Conservation (phyloP, 805 yeast species). For the Lipomyces sp. region DNA sequence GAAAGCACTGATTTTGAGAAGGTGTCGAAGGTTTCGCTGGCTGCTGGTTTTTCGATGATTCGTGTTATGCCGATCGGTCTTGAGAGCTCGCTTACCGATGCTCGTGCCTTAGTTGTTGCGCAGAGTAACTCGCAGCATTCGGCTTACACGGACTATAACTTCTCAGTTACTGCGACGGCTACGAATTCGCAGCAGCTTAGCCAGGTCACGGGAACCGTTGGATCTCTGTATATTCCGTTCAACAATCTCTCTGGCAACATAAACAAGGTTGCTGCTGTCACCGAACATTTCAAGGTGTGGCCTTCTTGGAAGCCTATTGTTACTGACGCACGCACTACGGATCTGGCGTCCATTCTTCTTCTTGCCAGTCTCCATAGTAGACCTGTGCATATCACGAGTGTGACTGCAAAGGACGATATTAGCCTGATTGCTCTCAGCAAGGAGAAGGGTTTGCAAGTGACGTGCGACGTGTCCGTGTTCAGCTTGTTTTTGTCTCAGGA, state of each 20-base stretch:
- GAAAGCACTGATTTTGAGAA: slow-evolving; percentile 60
- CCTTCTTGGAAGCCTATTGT: slow-evolving; percentile 78
- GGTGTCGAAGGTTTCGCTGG: slow-evolving; percentile 66
- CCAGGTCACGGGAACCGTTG: slow-evolving; percentile 62
- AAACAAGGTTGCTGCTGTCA: slow-evolving; percentile 69
- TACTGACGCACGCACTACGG: slow-evolving; percentile 89
- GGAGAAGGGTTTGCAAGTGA: slow-evolving; percentile 73
- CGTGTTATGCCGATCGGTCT: slow-evolving; percentile 72
- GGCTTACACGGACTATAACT: slow-evolving; percentile 76
- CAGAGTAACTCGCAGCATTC: slow-evolving; percentile 53
- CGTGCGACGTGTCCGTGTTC: slow-evolving; percentile 84
- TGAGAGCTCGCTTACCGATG: slow-evolving; percentile 63
- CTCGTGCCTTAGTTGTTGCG: slow-evolving; percentile 62
- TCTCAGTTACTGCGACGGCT: slow-evolving; percentile 79
- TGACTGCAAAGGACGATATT: slow-evolving; percentile 75
- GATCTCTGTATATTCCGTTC: slow-evolving; percentile 78
- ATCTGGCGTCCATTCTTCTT: slow-evolving; percentile 85
- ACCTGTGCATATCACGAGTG: slow-evolving; percentile 84
- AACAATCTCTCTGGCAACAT: slow-evolving; percentile 56
- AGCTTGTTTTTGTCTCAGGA: slow-evolving; percentile 68
- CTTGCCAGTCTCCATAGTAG: slow-evolving; percentile 84
- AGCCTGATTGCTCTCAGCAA: slow-evolving; percentile 81
- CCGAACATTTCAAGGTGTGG: slow-evolving; percentile 80
- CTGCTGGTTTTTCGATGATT: slow-evolving; percentile 85
- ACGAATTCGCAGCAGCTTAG: slow-evolving; percentile 60